These are phyloP conservation scores for Spatholobus suberectus DNA, from an alignment of 306 rosid species.

Conservation along the genomic window DNA sequence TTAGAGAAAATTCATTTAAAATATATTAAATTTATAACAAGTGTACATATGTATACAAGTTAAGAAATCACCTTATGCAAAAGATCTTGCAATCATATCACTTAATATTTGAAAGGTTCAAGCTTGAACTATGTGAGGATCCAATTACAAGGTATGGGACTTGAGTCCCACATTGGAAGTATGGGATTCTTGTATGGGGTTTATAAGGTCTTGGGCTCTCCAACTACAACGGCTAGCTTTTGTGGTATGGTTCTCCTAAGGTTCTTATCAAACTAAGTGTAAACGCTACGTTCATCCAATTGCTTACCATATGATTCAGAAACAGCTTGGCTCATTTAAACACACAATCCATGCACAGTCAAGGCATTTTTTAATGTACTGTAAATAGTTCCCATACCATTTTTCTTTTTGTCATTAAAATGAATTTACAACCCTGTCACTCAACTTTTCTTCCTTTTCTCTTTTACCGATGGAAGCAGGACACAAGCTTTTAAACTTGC, in stretches of 20 bases:
- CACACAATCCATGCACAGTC: background rate
- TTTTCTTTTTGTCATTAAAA: constrained; percentile 5
- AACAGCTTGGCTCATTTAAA: constrained; percentile 9
- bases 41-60: background rate
- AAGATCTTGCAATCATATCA: background rate
- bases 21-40: background rate
- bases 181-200: background rate
- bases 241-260: background rate
- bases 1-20: constrained; percentile 20
- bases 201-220: background rate
- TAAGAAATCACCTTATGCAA: constrained; percentile 3
- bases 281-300: background rate
- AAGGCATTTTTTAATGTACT: background rate
- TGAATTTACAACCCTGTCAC: constrained; percentile 17
- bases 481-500: background rate
- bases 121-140: constrained; percentile 14
- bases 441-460: constrained; percentile 4
- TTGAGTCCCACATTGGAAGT: background rate
- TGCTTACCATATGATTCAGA: constrained; percentile 5
- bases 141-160: background rate
- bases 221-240: background rate
- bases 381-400: background rate
- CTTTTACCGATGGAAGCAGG: background rate
- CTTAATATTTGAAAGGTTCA: constrained; percentile 9
- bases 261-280: background rate